Conservation (phyloP, 2,329 filamentous ascomycete species). For the Fusarium sp. region DNA sequence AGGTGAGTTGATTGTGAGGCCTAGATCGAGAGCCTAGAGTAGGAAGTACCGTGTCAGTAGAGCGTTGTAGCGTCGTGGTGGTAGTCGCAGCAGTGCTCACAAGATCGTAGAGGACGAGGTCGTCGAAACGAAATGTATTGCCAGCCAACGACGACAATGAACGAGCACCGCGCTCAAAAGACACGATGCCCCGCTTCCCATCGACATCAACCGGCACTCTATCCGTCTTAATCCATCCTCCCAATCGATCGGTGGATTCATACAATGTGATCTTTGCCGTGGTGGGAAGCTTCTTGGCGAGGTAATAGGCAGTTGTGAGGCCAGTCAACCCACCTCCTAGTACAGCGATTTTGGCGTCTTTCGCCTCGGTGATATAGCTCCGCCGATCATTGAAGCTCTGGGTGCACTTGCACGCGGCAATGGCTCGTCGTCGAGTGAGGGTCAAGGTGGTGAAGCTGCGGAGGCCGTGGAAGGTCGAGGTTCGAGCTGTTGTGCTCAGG, state of each 20-base stretch:
- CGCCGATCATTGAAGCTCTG: conserved; percentile 15
- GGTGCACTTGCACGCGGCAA: conserved; percentile 9
- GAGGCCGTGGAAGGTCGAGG: conserved; percentile 16
- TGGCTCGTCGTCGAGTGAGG: conserved; percentile 20
- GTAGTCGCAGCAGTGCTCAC: conserved; percentile 56
- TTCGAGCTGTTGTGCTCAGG: conserved; percentile 35
- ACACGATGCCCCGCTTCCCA: conserved; percentile 64
- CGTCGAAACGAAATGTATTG: conserved; percentile 60
- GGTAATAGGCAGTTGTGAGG: conserved; percentile 79
- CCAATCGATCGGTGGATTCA: conserved; percentile 74
- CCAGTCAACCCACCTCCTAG: conserved; percentile 87
- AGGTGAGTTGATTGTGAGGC: conserved; percentile 59
- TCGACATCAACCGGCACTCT: conserved; percentile 64
- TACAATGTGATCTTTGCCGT: conserved; percentile 80
- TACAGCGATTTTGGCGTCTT: conserved; percentile 65
- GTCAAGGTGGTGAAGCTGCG: conserved; percentile 23
- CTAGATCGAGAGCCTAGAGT: conserved; percentile 48
- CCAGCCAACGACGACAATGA: conserved; percentile 68
- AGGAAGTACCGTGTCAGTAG: conserved; percentile 32
- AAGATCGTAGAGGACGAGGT: conserved; percentile 74
- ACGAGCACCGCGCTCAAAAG: conserved; percentile 86
- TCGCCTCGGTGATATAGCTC: conserved; percentile 31
- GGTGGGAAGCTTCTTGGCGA: conserved; percentile 71
- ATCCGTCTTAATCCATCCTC: conserved; percentile 85
- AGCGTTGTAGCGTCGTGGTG: neutral